Base-by-base conservation (phyloP, 441 rosid genomes). In the Pelargonium citronellum region DNA sequence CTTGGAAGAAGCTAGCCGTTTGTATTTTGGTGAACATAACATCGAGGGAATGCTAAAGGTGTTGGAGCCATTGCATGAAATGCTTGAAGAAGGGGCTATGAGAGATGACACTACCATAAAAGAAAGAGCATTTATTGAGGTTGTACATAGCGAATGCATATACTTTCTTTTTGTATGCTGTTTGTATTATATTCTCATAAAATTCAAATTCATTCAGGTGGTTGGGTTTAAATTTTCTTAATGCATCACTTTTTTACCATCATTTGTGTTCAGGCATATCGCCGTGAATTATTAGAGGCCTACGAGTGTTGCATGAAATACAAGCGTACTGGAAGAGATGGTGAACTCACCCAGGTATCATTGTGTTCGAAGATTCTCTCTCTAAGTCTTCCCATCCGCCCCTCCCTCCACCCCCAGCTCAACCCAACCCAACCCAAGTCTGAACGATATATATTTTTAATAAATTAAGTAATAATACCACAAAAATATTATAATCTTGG, bases 121-220 rank as follows among this genome's bases (percentile, higher is more conserved):
- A 82, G 99, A 96, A 85, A 84, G 91, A 80, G 89, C 98, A 67
- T 96, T 96, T 78, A 93, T 96, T 77, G 98, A 96, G 99, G 99
- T 92, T 67, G 17, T 69, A 60, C 30, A 7, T 7, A 58, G 27
- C 4, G 9, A 55, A 15, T 55, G 9, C 61, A 5, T 55, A 1
- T 55, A 55, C 61, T 55, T 10, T 16, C 22, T 4, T n/a, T n/a
- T 16, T 55, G 7, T 16, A 55, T 15, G 61, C 22, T 55, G 22
- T 16, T 15, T 16, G 22, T 55, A 7, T 17, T 6, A 51, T 51
- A n/a, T 16, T 1, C 19, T 34, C 39, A 34, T 34, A 34, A 37
- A 53, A 67, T 71, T 24, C 30, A 24, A 24, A 24, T 24, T 24
- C 30, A 24, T 24, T 24, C 30, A 24, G 30, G 30, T 24, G 30